Evolutionary conservation across 2,329 filamentous ascomycete species (phyloP).

Genomic region (Neocatenulostroma microsporum): DNA sequence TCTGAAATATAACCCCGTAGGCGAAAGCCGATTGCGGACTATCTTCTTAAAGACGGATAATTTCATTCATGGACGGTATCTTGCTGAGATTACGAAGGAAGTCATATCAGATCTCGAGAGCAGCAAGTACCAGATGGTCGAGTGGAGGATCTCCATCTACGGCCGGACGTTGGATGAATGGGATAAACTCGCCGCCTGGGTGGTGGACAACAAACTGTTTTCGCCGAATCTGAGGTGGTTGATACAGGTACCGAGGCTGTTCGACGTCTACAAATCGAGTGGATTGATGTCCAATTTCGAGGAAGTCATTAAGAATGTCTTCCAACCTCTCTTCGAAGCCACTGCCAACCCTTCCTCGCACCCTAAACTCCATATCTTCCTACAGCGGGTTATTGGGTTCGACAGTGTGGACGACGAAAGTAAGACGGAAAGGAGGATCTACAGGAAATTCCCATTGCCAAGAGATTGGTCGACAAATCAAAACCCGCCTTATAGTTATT

Average conservation of each 20-base stretch:
- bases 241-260: constrained; percentile 88
- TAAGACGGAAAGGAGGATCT: constrained; percentile 89
- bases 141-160: constrained; percentile 98
- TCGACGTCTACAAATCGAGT: constrained; percentile 89
- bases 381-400: constrained; percentile 92
- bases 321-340: constrained; percentile 89
- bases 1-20: constrained; percentile 95
- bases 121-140: constrained; percentile 99
- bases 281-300: constrained; percentile 84
- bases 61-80: constrained; percentile 87
- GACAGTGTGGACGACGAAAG: constrained; percentile 98
- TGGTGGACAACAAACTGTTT: constrained; percentile 95
- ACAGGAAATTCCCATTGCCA: constrained; percentile 88
- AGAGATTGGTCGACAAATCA: constrained; percentile 83
- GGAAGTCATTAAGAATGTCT: constrained; percentile 82
- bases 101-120: constrained; percentile 95
- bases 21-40: constrained; percentile 89
- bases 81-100: constrained; percentile 96
- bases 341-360: constrained; percentile 79
- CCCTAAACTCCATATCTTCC: constrained; percentile 87
- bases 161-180: constrained; percentile 87
- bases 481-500: constrained; percentile 97
- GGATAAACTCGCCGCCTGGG: constrained; percentile 96
- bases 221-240: constrained; percentile 97
- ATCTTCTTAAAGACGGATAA: constrained; percentile 99